A percentile compares a stretch with the other conserved stretches of the same genome.
phyloP scores from a whole-genome alignment of 441 rosid species.

The Brassica balearica region DNA sequence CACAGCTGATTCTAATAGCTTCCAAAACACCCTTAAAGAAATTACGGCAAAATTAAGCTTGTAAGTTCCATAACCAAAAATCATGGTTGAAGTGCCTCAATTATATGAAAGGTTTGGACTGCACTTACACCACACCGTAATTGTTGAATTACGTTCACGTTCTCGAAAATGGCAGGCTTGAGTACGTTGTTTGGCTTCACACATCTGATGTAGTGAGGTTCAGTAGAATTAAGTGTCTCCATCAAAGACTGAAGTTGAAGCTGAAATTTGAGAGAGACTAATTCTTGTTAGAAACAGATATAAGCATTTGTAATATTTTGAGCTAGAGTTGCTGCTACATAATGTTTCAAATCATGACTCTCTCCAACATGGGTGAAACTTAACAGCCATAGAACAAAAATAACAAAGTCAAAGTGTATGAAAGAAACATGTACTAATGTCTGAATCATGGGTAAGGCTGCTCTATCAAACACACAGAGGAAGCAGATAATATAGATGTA shows the following conservation, averaged over 20 bases:
- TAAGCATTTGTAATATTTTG: conserved; percentile 10
- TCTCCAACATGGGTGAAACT: conserved; percentile 21
- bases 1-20: conserved; percentile 99
- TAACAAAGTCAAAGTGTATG: conserved; percentile 5
- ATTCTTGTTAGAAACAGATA: conserved; percentile 41
- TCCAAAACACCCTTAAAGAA: conserved; percentile 93
- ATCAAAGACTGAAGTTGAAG: conserved; percentile 98
- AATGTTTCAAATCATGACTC: conserved; percentile 25
- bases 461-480: conserved; percentile 23
- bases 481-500: conserved; percentile 5
- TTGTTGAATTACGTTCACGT: conserved; percentile 93
- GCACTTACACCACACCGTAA: conserved; percentile 99
- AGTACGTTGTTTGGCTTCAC: conserved; percentile 99
- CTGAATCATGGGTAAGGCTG: conserved; percentile 20
- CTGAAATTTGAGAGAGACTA: conserved; percentile 58
- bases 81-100: neutral
- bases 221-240: conserved; percentile 97
- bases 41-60: conserved; percentile 24
- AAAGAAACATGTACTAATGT: conserved; percentile 17
- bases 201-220: conserved; percentile 99
- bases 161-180: conserved; percentile 98
- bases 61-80: conserved; percentile 16
- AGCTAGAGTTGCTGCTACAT: conserved; percentile 23
- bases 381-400: conserved; percentile 12
- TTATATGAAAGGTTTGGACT: conserved; percentile 33